Base-by-base conservation (phyloP, 2,329 filamentous ascomycete species). In the Arthroderma sp. region DNA sequence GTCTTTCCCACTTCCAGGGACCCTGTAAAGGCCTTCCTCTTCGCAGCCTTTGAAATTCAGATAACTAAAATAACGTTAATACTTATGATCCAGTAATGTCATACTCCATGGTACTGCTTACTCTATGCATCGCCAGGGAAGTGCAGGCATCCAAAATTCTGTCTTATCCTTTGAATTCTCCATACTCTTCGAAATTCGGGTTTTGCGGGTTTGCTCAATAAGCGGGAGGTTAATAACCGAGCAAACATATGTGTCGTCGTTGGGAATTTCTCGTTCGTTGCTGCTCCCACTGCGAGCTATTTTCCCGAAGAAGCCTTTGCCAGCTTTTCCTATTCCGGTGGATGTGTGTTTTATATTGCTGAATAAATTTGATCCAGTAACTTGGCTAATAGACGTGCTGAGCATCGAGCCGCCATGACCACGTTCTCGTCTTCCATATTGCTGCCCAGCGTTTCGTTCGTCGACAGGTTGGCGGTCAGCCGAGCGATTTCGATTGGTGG, bases 131-230 rank as follows among this genome's bases (percentile, higher is more conserved):
- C 89, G 76, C 83, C 89, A 95, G 0, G 89, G 88, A 47, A 96
- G 81, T 5, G 87, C 85, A 8, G 89, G 89, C 88, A 96, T 94
- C 89, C 89, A 96, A 59, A 93, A 96, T 58, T 95, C 89, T 0
- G 89, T 96, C 71, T 95, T 95, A 59, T 96, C 89, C 50, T 82
- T 78, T 6, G 88, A 94, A 49, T 84, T 78, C 58, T 93, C 86
- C 37, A 96, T 69, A 29, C 83, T 78, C 64, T 89, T 93, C 5
- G 87, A 93, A 59, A 96, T 95, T 51, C 89, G 77, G 0, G 89
- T 95, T 51, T 80, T 71, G n/a, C 89, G 79, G 5, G 88, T 88
- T 65, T 96, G 89, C 60, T 94, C 83, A 28, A 94, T 74, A 29
- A 96, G 69, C 1, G 87, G 86, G 41, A 84, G 70, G 56, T 91